Evolutionary conservation across 106 monocot species (phyloP).

Genomic region (Platanthera guangdongensis): DNA sequence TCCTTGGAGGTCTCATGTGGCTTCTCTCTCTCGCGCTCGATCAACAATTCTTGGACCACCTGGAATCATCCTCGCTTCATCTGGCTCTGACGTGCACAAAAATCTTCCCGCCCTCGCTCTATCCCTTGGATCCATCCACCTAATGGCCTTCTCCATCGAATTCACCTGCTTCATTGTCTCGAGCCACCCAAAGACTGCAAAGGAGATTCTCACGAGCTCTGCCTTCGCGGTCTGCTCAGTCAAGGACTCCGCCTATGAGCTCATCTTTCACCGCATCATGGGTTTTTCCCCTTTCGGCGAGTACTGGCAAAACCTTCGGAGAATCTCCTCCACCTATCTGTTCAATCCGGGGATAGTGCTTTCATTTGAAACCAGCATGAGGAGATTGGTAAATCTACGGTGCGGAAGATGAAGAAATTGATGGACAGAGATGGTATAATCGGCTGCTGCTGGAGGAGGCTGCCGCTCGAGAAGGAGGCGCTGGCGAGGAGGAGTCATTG

Average conservation of each 20-base stretch:
- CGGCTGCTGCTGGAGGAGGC: too few relatives aligned
- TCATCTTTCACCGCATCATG: conserved; percentile 59
- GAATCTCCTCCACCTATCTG: conserved; percentile 42
- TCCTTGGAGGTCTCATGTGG: conserved; percentile 34
- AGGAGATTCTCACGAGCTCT: conserved; percentile 41
- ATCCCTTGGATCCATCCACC: conserved; percentile 15
- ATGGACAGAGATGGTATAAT: neutral
- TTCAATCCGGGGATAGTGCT: conserved; percentile 40
- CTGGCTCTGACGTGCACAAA: conserved; percentile 49
- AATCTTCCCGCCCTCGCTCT: conserved; percentile 24
- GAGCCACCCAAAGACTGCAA: conserved; percentile 9
- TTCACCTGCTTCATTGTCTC: conserved; percentile 36
- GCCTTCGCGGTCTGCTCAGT: conserved; percentile 58
- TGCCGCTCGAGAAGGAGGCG: too few relatives aligned
- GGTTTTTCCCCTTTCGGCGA: conserved; percentile 66
- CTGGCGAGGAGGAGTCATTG: too few relatives aligned
- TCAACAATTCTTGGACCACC: neutral
- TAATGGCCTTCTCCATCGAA: conserved; percentile 60
- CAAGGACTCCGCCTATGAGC: conserved; percentile 20
- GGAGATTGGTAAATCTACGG: conserved; percentile 38
- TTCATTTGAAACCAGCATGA: conserved; percentile 11
- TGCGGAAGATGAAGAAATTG: neutral
- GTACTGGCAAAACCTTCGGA: conserved; percentile 59
- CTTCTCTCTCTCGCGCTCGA: conserved; percentile 36
- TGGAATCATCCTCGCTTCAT: conserved; percentile 19